Evolutionary conservation across 306 rosid genomes (phyloP), one percentile per base, ranked within the genome.

Genomic region (Gleditsia sinensis): DNA sequence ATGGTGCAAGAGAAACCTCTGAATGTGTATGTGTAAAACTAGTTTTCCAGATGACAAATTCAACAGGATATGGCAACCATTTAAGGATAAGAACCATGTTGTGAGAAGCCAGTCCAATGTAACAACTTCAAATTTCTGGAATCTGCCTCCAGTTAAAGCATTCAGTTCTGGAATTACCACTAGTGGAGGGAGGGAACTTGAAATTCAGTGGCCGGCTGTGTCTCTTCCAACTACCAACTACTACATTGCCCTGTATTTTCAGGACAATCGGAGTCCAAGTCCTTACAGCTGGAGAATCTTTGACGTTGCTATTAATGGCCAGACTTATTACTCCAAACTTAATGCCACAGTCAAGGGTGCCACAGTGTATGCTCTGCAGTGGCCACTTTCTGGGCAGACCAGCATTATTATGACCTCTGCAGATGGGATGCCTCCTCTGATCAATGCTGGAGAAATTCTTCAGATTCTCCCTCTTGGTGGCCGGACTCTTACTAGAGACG

Each of bases 11-110:
- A 36, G 42, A 36, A 36, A 36, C n/a, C n/a, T n/a, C n/a, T n/a
- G n/a, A n/a, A 23, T 81, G 36, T 81, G 59, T 71, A 50, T 21
- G 53, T 76, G 80, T 78, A 62, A 80, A 75, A 76, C 67, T 85
- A 91, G 98, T 71, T 93, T 71, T 84, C 98, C 97, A 78, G 97
- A 91, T 60, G 98, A 93, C 83, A 72, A 77, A 80, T 93, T 75
- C 85, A 79, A 93, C 85, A 82, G 98, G 74, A 24, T 86, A 40
- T 90, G 97, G 97, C 93, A 83, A 58, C 97, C 95, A 25, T 85
- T 71, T 48, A 79, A 53, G 74, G 97, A 88, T 62, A 25, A 78
- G 30, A 87, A 85, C 66, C 87, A 86, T 1, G 34, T 64, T 20
- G 89, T 88, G 72, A 59, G 8, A 45, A 74, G 80, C 78, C 83